Evolutionary conservation across 805 yeast species (phyloP), one percentile per base, ranked within the genome.

Genomic region (Zygoascus flipseniorum): DNA sequence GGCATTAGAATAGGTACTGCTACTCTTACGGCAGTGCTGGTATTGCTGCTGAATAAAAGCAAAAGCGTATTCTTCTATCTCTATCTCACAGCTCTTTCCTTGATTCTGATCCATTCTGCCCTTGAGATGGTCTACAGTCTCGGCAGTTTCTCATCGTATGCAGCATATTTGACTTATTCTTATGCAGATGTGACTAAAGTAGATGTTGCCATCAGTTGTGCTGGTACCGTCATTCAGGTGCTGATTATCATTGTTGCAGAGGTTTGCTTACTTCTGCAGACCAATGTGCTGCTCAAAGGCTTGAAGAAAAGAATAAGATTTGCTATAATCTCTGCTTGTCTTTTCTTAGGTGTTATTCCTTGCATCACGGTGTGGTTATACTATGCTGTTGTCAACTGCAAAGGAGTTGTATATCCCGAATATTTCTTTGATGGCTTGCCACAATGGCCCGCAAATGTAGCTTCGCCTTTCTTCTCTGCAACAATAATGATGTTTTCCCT

Each of bases 1-100:
- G 86, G 87, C 11, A 74, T 77, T 2, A 73, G 85, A 56, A 69
- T 83, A 41, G 88, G 88, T 13, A 74, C 82, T 43, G 75, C 80
- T 1, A 16, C 50, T 1, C 23, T 51, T 19, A 67, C 70, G 6
- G 55, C 78, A 1, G 74, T 82, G 5, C 63, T 79, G 51, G 65
- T 77, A 11, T 65, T 73, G 5, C 65, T 77, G 13, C 68, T 82
- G 44, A 73, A 76, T 60, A 65, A 82, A 54, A 79, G 75, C 60
- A 75, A 68, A 20, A 80, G 90, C 0, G 86, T 89, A 8, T 78
- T 89, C 31, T 92, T 88, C 65, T 65, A 82, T n/a, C 68, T 89
- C 46, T 89, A 90, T 67, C 82, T 82, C 64, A 50, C 74, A 2
- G 79, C 86, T 35, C 71, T 92, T 51, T 49, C 79, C 2, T 64